phyloP scores from a whole-genome alignment of 768 basidiomycete genomes.

The Mycena haematopus region DNA sequence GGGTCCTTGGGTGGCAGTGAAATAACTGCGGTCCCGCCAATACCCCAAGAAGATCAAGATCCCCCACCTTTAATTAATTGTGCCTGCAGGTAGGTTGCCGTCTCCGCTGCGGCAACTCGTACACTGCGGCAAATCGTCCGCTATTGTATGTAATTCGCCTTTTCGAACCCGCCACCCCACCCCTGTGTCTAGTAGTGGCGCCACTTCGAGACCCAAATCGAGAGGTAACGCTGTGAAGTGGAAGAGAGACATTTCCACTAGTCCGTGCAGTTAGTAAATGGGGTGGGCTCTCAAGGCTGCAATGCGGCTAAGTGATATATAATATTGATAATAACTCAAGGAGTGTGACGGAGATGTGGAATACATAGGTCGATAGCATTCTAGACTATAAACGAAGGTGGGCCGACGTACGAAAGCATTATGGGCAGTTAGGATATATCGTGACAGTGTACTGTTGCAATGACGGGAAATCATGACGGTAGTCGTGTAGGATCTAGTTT shows the following conservation, averaged over 20 bases:
- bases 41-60: conserved; percentile 5
- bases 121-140: too few species aligned
- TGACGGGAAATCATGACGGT: conserved; percentile 40
- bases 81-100: not conserved
- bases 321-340: conserved; percentile 28
- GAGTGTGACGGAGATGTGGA: conserved; percentile 23
- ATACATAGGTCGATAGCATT: conserved; percentile 28
- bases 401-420: conserved; percentile 26
- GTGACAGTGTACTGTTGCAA: conserved; percentile 3
- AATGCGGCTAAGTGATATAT: not conserved
- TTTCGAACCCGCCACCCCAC: not conserved
- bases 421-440: conserved; percentile 22
- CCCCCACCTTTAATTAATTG: conserved; percentile 4
- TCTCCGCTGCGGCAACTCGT: not conserved
- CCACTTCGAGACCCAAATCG: conserved; percentile 4
- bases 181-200: not conserved
- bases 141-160: conserved; percentile 8
- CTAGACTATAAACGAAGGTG: conserved; percentile 29
- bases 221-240: conserved; percentile 14
- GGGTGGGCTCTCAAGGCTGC: not conserved
- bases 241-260: conserved; percentile 17
- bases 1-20: not conserved
- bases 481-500: conserved; percentile 86
- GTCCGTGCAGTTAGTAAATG: not conserved
- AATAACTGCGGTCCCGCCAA: conserved; percentile 6